A percentile compares a stretch with the other conserved stretches of the same genome.
Evolutionary conservation across 2,329 filamentous ascomycete species (phyloP).

Genomic region (Capronia coronata): DNA sequence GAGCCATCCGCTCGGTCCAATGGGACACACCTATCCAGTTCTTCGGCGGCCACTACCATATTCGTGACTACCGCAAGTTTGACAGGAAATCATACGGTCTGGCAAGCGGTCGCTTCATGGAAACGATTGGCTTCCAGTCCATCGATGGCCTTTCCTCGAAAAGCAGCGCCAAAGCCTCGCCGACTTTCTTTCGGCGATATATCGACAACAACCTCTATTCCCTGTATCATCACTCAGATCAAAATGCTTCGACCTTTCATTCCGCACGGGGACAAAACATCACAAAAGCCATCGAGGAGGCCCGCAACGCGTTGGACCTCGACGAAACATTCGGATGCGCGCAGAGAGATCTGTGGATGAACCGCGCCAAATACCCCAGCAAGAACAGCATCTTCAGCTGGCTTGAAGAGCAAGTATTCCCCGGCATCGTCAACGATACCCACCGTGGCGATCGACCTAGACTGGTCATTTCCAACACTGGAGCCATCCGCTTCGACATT

Average conservation of each 20-base stretch:
- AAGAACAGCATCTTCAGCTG: constrained; percentile 72
- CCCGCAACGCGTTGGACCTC: constrained; percentile 63
- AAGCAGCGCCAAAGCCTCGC: constrained; percentile 32
- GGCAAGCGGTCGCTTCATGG: constrained; percentile 85
- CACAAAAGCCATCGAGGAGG: constrained; percentile 61
- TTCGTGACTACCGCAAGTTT: constrained; percentile 74
- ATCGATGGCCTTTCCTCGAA: constrained; percentile 58
- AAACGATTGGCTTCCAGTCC: constrained; percentile 91
- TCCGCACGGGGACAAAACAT: constrained; percentile 69
- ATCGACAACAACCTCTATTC: constrained; percentile 92
- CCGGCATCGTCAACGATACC: constrained; percentile 55
- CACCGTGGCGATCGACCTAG: constrained; percentile 56
- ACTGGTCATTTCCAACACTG: constrained; percentile 78
- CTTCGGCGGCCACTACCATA: constrained; percentile 85
- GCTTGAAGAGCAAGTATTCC: constrained; percentile 69
- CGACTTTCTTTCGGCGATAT: constrained; percentile 70
- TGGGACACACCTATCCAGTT: constrained; percentile 83
- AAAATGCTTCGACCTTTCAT: constrained; percentile 65
- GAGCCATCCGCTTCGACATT: constrained; percentile 89
- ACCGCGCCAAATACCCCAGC: constrained; percentile 65
- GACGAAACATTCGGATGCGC: constrained; percentile 77
- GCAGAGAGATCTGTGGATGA: constrained; percentile 75
- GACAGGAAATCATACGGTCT: constrained; percentile 72
- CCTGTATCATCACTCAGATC: constrained; percentile 70
- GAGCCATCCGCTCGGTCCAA: constrained; percentile 66